A percentile compares a stretch with the other conserved stretches of the same genome.
Evolutionary conservation across 1,284 basidiomycete species (phyloP).

Genomic region (Pyrrhoderma noxium): DNA sequence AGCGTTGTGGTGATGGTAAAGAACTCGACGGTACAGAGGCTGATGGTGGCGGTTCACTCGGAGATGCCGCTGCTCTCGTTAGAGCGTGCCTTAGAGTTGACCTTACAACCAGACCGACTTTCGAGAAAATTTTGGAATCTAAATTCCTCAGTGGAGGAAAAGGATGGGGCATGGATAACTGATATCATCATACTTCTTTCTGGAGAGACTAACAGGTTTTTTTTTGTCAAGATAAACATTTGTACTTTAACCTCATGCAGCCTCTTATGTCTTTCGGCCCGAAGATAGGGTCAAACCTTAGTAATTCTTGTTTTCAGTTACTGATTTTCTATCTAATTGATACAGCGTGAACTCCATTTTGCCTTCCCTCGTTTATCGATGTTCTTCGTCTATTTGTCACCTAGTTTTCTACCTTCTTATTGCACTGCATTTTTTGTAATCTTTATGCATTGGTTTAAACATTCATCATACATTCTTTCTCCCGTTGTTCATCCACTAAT

Average conservation of each 20-base stretch:
- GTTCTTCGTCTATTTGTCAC: slow-evolving; percentile 1
- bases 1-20: slow-evolving; percentile 65
- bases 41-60: slow-evolving; percentile 75
- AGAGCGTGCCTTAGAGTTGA: slow-evolving; percentile 73
- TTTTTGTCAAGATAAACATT: slow-evolving; percentile 2
- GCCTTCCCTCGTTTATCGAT: slow-evolving; percentile 6
- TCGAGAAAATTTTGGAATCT: slow-evolving; percentile 70
- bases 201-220: neutral
- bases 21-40: slow-evolving; percentile 62
- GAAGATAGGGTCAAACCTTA: neutral
- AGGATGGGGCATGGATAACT: slow-evolving; percentile 44
- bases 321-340: too few relatives aligned
- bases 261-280: neutral
- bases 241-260: too few relatives aligned
- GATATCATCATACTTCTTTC: slow-evolving; percentile 17
- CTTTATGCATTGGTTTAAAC: neutral
- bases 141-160: slow-evolving; percentile 67
- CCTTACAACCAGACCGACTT: slow-evolving; percentile 66
- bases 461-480: neutral
- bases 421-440: neutral
- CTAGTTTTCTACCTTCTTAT: neutral
- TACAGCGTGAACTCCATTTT: too few relatives aligned
- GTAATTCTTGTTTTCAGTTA: neutral
- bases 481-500: neutral
- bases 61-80: slow-evolving; percentile 76